Percentiles rank a stretch among this genome's conserved stretches.
These are phyloP conservation scores for Scedosporium dehoogii DNA, from an alignment of 2,329 filamentous ascomycete genomes.

Conservation along the genomic window DNA sequence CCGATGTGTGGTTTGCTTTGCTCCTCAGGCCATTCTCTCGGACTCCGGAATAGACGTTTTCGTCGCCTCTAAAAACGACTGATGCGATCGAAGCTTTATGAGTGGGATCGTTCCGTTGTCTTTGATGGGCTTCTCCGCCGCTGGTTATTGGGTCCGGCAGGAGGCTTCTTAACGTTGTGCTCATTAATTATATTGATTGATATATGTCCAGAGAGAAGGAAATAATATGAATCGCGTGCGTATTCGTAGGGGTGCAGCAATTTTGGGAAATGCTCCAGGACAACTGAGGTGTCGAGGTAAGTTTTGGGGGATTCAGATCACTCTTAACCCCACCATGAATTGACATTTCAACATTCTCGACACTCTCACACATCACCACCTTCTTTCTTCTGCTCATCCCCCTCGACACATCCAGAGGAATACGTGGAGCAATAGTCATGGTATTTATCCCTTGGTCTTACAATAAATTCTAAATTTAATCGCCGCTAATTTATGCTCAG, in stretches of 20 bases:
- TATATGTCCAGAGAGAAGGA: not conserved
- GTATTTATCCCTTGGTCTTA: not conserved
- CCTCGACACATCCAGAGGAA: not conserved
- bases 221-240: not conserved
- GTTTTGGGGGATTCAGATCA: not conserved
- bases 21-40: no score
- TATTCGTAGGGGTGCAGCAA: no score
- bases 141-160: no score
- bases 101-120: no score
- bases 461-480: not conserved
- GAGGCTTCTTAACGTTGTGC: no score
- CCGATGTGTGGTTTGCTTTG: no score
- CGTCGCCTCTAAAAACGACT: no score
- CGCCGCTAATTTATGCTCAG: slow-evolving; percentile 32
- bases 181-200: not conserved
- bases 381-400: not conserved
- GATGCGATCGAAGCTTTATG: no score
- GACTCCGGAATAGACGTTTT: no score
- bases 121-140: no score
- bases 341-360: not conserved
- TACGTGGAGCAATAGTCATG: not conserved
- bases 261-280: not conserved
- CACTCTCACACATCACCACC: not conserved
- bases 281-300: not conserved
- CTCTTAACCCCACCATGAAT: not conserved